Evolutionary conservation across 805 yeast species (phyloP), one percentile per base, ranked within the genome.

Genomic region (Ogataea pini): DNA sequence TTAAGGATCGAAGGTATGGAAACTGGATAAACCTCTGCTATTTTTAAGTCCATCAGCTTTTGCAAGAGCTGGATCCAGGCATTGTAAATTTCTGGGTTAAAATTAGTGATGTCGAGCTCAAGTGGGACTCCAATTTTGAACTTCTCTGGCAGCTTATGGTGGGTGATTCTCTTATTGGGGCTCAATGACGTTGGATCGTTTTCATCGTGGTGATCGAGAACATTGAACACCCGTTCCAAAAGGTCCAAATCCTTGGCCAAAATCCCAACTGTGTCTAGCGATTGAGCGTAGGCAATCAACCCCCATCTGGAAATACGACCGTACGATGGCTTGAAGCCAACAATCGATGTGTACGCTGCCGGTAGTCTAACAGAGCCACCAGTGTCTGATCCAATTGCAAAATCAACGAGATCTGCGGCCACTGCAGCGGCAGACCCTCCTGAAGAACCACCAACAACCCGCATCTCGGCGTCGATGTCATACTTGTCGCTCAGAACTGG

Each of bases 391-490:
- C 99, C 99, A 31, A 94, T 67, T 1, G 96, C 79, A 58, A 87
- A 82, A 61, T 85, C 89, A 28, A 82, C 85, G 52, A 82, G 61
- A 1, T 71, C 84, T 0, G 85, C 78, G 1, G 92, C 85, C 1
- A 92, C 96, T 0, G 95, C 87, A 1, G 96, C 96, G 0, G 98
- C 98, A 32, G 94, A 80, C 0, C 99, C 99, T 16, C 98, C 97
- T 6, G 96, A 89, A 0, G 97, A 90, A 0, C 99, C 99, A 10
- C 99, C 99, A 2, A 86, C 74, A 1, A 80, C 68, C 33, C 77
- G 66, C 42, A 65, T 64, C 3, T 55, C 55, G 1, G 58, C 49
- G 10, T 56, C 52, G 7, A 59, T 46, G n/a, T 45, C 24, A 47
- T 55, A 52, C 17, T 51, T 27, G 7, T 47, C 10, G 17, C 47